A percentile compares a stretch with the other conserved stretches of the same genome.
Conservation (phyloP, 1,139 yeast species). For the Protomyces lactucae-debilis region DNA sequence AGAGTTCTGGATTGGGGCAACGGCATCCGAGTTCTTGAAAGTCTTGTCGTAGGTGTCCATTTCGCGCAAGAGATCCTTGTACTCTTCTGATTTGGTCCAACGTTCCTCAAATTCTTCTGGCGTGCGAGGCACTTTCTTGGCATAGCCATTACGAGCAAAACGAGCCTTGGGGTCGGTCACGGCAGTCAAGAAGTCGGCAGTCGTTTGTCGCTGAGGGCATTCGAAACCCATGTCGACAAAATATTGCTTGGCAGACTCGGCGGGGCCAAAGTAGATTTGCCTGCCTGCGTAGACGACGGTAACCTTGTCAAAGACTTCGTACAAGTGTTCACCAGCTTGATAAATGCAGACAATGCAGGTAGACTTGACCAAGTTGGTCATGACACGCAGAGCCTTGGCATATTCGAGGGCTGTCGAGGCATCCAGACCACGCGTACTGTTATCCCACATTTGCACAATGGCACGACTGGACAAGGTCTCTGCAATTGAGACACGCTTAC, state of each 20-base stretch:
- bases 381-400: slow-evolving; percentile 58
- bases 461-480: slow-evolving; percentile 60
- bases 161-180: slow-evolving; percentile 57
- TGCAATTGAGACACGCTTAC: slow-evolving; percentile 75
- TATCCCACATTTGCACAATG: slow-evolving; percentile 64
- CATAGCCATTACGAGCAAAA: slow-evolving; percentile 46
- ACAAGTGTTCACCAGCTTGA: slow-evolving; percentile 66
- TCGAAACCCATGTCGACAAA: slow-evolving; percentile 58
- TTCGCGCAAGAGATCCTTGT: slow-evolving; percentile 42
- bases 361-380: slow-evolving; percentile 52
- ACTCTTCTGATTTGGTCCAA: slow-evolving; percentile 55
- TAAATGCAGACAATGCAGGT: slow-evolving; percentile 57
- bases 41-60: slow-evolving; percentile 45
- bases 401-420: slow-evolving; percentile 69
- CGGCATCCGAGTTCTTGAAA: slow-evolving; percentile 24
- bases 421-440: slow-evolving; percentile 74
- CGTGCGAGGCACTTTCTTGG: slow-evolving; percentile 51
- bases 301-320: slow-evolving; percentile 59
- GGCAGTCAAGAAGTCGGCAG: slow-evolving; percentile 64
- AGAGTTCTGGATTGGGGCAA: slow-evolving; percentile 34
- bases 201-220: slow-evolving; percentile 59
- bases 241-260: slow-evolving; percentile 49
- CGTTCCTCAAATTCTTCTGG: slow-evolving; percentile 54
- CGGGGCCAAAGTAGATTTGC: slow-evolving; percentile 59
- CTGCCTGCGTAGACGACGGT: slow-evolving; percentile 56